Evolutionary conservation across 176 grass and related monocot genomes (phyloP), one percentile per base, ranked within the genome.

Genomic region (Eragrostis curvula): DNA sequence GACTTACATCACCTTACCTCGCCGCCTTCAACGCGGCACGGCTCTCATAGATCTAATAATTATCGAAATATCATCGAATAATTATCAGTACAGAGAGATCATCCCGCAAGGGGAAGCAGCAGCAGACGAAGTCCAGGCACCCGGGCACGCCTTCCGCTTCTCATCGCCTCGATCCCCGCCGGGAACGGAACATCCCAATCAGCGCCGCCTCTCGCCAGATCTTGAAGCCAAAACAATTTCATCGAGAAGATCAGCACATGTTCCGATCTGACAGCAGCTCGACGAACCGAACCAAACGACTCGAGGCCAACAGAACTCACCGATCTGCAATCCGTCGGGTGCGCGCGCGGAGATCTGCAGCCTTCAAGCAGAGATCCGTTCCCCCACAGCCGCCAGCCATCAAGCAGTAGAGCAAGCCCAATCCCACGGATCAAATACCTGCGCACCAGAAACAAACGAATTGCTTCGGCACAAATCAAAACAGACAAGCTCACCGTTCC

Each of bases 11-110:
- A 68, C 9, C 90, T 85, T 85, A 85, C 89, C 85, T 82, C 81
- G 21, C 72, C 61, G 58, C 66, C 63, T 69, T 81, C 89, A 23
- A 59, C 36, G 36, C 82, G 18, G 44, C 44, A 14, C 9, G 32
- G 49, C 58, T 81, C 84, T 84, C 80, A 65, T 58, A 30, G 68
- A 81, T 83, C 84, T 83, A 86, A 89, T 86, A 90, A 90, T 90
- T 78, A 90, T 83, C 79, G 79, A 86, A 79, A 59, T 18, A 73
- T 56, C 57, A 52, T 89, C 87, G 16, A 70, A 81, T 85, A 85
- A 89, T 85, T 85, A 78, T 86, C 29, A 82, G 70, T 49, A 78
- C 47, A 80, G 24, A 91, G 85, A 70, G 5, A 82, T 83, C 75
- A 40, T 70, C 66, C 21, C 40, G 23, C 6, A 21, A 29, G 41